Evolutionary conservation across 106 monocot genomes (phyloP), one percentile per base, ranked within the genome.

Genomic region (Amphibolis antarctica): DNA sequence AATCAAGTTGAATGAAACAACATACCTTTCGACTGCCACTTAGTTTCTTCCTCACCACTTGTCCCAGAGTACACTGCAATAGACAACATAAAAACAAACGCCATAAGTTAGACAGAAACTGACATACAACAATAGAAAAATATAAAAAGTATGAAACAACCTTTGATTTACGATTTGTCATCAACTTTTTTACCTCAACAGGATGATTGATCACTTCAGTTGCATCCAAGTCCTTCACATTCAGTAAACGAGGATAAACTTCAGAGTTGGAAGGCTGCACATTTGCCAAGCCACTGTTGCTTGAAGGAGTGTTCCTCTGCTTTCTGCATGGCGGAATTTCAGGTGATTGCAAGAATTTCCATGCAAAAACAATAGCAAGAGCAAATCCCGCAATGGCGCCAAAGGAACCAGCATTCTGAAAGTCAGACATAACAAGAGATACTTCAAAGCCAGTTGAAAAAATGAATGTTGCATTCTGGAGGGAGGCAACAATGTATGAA

Each of bases 351-450:
- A 74, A 29, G 52, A 74, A 74, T 47, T 74, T 74, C 74, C 74
- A 74, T 6, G 74, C 53, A 31, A 74, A 74, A 22, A 74, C 44
- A 18, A 74, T 53, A 10, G 74, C 74, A 45, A 74, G 52, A 26
- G 74, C 67, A 23, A 74, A 74, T n/a, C 74, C 74, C 26, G 74
- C 74, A 45, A 74, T 21, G 5, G 74, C 74, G 7, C 74, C 74
- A 28, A 74, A 59, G 0, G 67, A 67, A 43, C 74, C 74, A 26
- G 74, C 74, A 46, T 64, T 65, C 73, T 73, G 49, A 23, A 27
- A 60, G 27, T 20, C n/a, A 11, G 12, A 55, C 44, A 63, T 27
- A 23, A 9, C 26, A 63, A 63, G 27, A 46, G 19, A 28, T 5
- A 36, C 15, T 20, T 44, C 43, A 42, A 61, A 36, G n/a, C 15